phyloP scores from a whole-genome alignment of 1,284 basidiomycete species.

The Puccinia brachypodii region DNA sequence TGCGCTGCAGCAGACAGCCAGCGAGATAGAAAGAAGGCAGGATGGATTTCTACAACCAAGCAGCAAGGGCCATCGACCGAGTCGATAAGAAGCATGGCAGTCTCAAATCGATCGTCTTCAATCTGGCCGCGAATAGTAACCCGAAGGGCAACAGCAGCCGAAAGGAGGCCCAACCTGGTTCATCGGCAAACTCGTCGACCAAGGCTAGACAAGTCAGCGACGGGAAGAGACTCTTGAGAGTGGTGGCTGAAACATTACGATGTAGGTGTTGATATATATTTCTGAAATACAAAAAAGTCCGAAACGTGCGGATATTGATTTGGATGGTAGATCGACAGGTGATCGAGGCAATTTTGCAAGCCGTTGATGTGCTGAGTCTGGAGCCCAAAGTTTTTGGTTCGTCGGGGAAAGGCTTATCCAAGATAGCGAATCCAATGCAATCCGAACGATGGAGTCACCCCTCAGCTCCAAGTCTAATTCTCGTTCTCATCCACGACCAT shows the following conservation, averaged over 20 bases:
- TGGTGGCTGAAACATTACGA: constrained; percentile 84
- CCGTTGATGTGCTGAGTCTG: constrained; percentile 67
- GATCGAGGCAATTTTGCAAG: constrained; percentile 67
- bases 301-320: not conserved
- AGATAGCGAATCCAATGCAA: not conserved
- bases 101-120: constrained; percentile 73
- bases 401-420: constrained; percentile 60
- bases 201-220: constrained; percentile 29
- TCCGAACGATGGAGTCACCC: constrained; percentile 51
- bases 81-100: constrained; percentile 82
- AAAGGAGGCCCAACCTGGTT: constrained; percentile 65
- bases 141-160: constrained; percentile 62
- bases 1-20: too few species aligned
- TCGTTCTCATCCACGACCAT: constrained; percentile 83
- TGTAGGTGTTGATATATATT: constrained; percentile 66
- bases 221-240: constrained; percentile 57
- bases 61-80: constrained; percentile 75
- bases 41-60: constrained; percentile 94
- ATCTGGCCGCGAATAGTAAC: constrained; percentile 61
- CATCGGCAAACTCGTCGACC: not conserved
- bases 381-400: constrained; percentile 68
- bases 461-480: constrained; percentile 64
- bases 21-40: constrained; percentile 45
- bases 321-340: constrained; percentile 66
- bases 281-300: not conserved